phyloP scores from a whole-genome alignment of 371 early-diverging fungal genomes.

The Rozella allomycis region DNA sequence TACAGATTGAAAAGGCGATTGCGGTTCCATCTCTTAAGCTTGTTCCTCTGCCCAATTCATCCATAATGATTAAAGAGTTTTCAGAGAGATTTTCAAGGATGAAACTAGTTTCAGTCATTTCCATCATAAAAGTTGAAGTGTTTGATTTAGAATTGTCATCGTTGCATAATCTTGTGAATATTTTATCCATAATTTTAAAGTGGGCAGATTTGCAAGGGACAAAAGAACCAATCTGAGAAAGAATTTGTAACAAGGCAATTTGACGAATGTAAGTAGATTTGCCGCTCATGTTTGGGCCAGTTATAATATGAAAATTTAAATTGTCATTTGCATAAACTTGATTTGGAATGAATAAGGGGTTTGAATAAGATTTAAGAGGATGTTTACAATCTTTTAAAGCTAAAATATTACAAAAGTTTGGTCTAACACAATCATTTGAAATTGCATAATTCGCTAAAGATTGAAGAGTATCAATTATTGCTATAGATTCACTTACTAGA shows the following conservation, averaged over 20 bases:
- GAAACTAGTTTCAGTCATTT: conserved; percentile 72
- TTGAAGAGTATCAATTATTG: conserved; percentile 51
- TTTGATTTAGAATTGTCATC: conserved; percentile 37
- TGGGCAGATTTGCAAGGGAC: conserved; percentile 77
- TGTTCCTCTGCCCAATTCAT: conserved; percentile 92
- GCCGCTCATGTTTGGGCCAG: conserved; percentile 96
- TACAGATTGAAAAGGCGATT: conserved; percentile 53
- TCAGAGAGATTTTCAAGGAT: conserved; percentile 48
- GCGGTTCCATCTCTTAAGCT: conserved; percentile 59
- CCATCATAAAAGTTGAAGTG: conserved; percentile 68
- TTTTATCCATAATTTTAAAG: conserved; percentile 48
- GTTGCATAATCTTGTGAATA: conserved; percentile 42
- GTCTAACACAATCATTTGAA: conserved; percentile 26
- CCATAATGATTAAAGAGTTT: conserved; percentile 61
- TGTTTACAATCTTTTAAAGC: conserved; percentile 58
- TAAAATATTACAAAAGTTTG: conserved; percentile 53
- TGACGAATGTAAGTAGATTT: conserved; percentile 87
- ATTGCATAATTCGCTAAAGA: conserved; percentile 40
- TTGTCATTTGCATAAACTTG: conserved; percentile 42
- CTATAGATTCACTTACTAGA: conserved; percentile 52
- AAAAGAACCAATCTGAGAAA: conserved; percentile 87
- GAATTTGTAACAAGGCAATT: conserved; percentile 56
- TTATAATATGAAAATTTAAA: conserved; percentile 60
- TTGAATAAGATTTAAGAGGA: conserved; percentile 41
- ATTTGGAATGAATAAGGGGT: conserved; percentile 42